These are phyloP conservation scores for Kwoniella mangroviensis DNA, from an alignment of 768 basidiomycete genomes.

Conservation along the genomic window DNA sequence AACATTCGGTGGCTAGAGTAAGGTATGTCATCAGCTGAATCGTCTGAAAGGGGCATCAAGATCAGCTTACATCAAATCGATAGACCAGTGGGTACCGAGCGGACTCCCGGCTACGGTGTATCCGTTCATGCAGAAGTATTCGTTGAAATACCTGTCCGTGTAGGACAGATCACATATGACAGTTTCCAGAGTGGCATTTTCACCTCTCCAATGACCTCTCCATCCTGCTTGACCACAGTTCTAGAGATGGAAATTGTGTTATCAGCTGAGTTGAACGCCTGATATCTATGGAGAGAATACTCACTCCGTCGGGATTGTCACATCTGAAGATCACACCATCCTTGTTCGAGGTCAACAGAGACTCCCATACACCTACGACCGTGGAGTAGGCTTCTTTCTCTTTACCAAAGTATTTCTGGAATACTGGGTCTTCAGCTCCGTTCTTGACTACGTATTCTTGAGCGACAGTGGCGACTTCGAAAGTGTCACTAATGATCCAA, in stretches of 20 bases:
- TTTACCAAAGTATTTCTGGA: conserved; percentile 54
- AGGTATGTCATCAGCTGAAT: too few species aligned
- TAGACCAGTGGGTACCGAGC: conserved; percentile 45
- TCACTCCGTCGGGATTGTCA: conserved; percentile 53
- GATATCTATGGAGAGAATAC: background rate
- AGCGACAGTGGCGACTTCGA: conserved; percentile 40
- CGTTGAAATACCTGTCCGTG: conserved; percentile 42
- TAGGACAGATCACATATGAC: conserved; percentile 55
- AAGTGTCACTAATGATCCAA: conserved; percentile 37
- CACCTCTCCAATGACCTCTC: conserved; percentile 56
- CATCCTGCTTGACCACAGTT: conserved; percentile 52
- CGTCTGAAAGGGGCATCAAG: too few species aligned
- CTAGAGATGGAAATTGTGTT: conserved; percentile 8
- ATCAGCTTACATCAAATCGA: conserved; percentile 41
- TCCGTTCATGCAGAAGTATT: conserved; percentile 48
- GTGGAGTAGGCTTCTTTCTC: conserved; percentile 27
- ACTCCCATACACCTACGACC: conserved; percentile 48
- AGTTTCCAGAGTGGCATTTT: conserved; percentile 56
- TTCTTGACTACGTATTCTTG: conserved; percentile 42
- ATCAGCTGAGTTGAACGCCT: background rate
- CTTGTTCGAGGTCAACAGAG: conserved; percentile 50
- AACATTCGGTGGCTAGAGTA: conserved; percentile 45
- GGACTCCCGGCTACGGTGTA: conserved; percentile 43
- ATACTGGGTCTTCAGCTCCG: conserved; percentile 49
- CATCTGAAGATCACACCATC: conserved; percentile 52